Evolutionary conservation across 305 asterid species (phyloP), one percentile per base, ranked within the genome.

Genomic region (Fraxinus nigra): DNA sequence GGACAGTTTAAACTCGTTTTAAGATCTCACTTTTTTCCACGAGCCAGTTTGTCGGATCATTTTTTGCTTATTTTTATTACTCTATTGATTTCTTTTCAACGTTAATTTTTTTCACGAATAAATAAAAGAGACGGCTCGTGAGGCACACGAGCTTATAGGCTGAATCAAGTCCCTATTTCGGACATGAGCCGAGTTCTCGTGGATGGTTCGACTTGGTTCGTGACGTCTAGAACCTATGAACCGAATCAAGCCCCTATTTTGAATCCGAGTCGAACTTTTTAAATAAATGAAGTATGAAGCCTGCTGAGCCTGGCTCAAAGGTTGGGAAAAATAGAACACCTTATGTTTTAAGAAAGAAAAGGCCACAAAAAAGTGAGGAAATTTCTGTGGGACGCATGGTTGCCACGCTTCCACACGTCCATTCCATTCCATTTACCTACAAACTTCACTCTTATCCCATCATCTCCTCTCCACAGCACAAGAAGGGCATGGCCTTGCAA

Each of bases 401-500:
- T 82, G 92, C 94, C 97, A 94, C 97, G 89, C 95, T 89, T 89
- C 84, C 7, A 69, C 80, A 81, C 70, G 46, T 48, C 73, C 85
- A 79, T 72, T 56, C 67, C 67, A 18, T 18, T 56, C 13, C 67
- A 59, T 20, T 48, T 70, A 70, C 83, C 77, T 67, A 81, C 78
- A 72, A 65, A 35, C 14, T 11, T 24, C 78, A 11, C 79, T 70
- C 89, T 89, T 83, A 83, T 88, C 90, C 51, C 79, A 48, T 78
- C 82, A 74, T 82, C 86, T 77, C 79, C 78, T 81, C 81, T 78
- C 20, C 24, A 6, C 74, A 46, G 16, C 74, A 67, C 74, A 67
- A 75, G 79, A 82, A 22, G 14, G 81, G 10, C 22, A 91, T 93
- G 97, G 94, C 97, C 77, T 82, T 92, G 84, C 90, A 83, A 81